phyloP scores from a whole-genome alignment of 2,329 filamentous ascomycete species.

The Cladosporium austrohemisphaericum region DNA sequence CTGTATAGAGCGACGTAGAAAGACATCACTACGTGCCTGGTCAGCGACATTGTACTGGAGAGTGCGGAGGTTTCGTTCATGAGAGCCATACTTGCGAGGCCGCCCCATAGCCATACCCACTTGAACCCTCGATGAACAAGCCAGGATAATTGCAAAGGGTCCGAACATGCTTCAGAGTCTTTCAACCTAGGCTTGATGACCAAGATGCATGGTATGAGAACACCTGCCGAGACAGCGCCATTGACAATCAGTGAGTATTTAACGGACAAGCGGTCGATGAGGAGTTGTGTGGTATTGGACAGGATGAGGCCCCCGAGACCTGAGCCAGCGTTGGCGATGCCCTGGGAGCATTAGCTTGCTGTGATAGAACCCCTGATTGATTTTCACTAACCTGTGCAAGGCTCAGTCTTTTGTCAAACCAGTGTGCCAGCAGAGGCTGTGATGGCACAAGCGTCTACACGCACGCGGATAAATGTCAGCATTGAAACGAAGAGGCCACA shows the following conservation, averaged over 20 bases:
- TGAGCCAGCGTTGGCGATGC: slow-evolving; percentile 2
- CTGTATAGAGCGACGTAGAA: slow-evolving; percentile 12
- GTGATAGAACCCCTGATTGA: background rate
- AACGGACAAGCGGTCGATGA: slow-evolving; percentile 9
- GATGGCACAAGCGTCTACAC: slow-evolving; percentile 3
- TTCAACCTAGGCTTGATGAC: background rate
- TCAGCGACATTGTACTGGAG: background rate
- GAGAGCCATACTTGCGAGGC: slow-evolving; percentile 2
- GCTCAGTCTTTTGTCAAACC: slow-evolving; percentile 8
- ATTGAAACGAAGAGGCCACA: too few species aligned
- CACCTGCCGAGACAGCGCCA: slow-evolving; percentile 5
- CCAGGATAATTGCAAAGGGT: slow-evolving; percentile 11
- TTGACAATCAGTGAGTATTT: slow-evolving; percentile 6
- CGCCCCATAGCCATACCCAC: slow-evolving; percentile 10
- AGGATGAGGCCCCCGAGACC: slow-evolving; percentile 1
- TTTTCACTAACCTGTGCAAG: slow-evolving; percentile 4
- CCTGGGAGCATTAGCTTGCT: background rate
- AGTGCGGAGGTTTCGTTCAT: background rate
- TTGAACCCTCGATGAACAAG: slow-evolving; percentile 4
- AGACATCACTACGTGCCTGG: background rate
- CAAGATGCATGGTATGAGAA: slow-evolving; percentile 4
- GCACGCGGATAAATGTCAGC: background rate
- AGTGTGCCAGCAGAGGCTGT: slow-evolving; percentile 8
- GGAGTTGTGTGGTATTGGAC: slow-evolving; percentile 3
- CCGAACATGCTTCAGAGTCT: background rate